These are phyloP conservation scores for Rhizopus stolonifer DNA, from an alignment of 371 early-diverging fungal species.

Conservation along the genomic window DNA sequence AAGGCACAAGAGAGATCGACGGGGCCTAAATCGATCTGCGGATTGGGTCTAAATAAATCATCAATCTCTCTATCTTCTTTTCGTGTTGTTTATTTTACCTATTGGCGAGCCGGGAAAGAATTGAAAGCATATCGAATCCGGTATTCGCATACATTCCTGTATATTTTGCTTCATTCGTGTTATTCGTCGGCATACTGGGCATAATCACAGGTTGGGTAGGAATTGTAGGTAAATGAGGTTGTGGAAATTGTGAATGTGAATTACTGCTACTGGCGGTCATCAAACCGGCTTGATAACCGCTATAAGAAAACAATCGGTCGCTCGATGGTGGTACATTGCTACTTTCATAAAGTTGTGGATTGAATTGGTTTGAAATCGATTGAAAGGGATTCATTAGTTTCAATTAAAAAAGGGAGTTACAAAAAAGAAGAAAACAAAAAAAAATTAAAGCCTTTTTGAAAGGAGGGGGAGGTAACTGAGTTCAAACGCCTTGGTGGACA, in stretches of 20 bases:
- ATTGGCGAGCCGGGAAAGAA: slow-evolving; percentile 45
- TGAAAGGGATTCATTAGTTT: slow-evolving; percentile 32
- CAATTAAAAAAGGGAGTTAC: too few relatives aligned
- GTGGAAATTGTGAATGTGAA: not conserved
- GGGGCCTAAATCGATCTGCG: slow-evolving; percentile 55
- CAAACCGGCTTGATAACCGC: slow-evolving; percentile 31
- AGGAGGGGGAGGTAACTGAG: too few relatives aligned
- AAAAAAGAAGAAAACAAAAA: too few relatives aligned
- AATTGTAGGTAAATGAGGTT: not conserved
- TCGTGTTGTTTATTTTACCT: slow-evolving; percentile 14
- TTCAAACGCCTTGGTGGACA: too few relatives aligned
- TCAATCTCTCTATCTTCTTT: not conserved
- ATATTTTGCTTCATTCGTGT: slow-evolving; percentile 7
- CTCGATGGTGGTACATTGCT: slow-evolving; percentile 32
- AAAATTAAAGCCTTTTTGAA: too few relatives aligned
- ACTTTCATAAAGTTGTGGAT: slow-evolving; percentile 30
- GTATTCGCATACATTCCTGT: slow-evolving; percentile 49
- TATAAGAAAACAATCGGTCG: slow-evolving; percentile 22
- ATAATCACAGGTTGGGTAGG: not conserved
- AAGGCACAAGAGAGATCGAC: slow-evolving; percentile 62
- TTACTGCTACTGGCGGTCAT: slow-evolving; percentile 18
- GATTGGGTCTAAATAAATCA: slow-evolving; percentile 35
- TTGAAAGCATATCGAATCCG: slow-evolving; percentile 65
- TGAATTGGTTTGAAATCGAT: slow-evolving; percentile 18
- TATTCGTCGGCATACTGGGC: not conserved